Evolutionary conservation across 192 early-diverging fungal genomes (phyloP).

Genomic region (Pecoramyces ruminantium): DNA sequence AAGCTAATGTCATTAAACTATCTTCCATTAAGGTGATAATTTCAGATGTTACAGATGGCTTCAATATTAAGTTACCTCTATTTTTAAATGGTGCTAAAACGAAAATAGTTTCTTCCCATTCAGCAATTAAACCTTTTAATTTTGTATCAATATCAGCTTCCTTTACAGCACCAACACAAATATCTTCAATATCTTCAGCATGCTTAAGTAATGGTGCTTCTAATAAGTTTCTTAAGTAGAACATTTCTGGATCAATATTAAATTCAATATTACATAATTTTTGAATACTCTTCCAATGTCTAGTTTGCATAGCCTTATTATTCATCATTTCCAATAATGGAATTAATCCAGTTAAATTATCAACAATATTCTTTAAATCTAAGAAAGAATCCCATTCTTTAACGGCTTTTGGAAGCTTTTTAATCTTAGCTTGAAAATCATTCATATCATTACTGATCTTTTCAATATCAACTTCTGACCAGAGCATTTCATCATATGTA

Average conservation of each 20-base stretch:
- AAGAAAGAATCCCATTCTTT: conserved; percentile 49
- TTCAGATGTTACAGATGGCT: conserved; percentile 35
- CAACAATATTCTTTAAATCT: conserved; percentile 40
- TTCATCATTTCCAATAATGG: conserved; percentile 43
- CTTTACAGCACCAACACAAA: conserved; percentile 41
- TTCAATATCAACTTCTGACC: conserved; percentile 35
- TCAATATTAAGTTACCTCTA: conserved; percentile 38
- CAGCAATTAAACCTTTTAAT: conserved; percentile 28
- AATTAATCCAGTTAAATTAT: conserved; percentile 33
- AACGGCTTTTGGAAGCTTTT: conserved; percentile 46
- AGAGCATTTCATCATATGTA: conserved; percentile 39
- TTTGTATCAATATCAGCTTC: conserved; percentile 49
- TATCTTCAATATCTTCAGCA: conserved; percentile 45
- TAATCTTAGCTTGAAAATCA: conserved; percentile 47
- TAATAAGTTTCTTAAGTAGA: conserved; percentile 36
- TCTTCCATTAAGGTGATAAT: conserved; percentile 50
- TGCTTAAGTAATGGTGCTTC: conserved; percentile 35
- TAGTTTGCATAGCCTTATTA: conserved; percentile 39
- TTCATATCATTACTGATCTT: conserved; percentile 28
- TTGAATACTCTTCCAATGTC: conserved; percentile 40
- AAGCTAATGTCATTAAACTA: conserved; percentile 38
- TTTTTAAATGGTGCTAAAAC: conserved; percentile 37
- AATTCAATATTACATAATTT: conserved; percentile 28
- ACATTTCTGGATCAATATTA: conserved; percentile 43
- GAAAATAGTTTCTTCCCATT: conserved; percentile 45